These are phyloP conservation scores for Tagetes erecta DNA, from an alignment of 129 eudicot genomes.

Conservation along the genomic window DNA sequence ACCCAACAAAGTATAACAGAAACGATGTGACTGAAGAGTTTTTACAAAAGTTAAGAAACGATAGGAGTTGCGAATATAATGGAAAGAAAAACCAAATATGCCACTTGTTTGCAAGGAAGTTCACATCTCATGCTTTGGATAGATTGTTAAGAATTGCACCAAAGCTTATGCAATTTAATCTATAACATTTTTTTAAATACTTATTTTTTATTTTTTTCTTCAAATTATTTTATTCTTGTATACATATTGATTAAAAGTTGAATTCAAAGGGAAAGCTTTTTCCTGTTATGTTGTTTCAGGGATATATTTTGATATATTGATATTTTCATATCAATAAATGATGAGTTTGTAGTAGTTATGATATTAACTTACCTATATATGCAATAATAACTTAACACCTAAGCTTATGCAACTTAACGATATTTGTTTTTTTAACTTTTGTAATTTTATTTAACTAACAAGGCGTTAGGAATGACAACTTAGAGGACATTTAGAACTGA, in stretches of 20 bases:
- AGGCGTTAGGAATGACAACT: no score
- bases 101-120: constrained; percentile 87
- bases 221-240: constrained; percentile 39
- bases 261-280: background rate
- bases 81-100: constrained; percentile 53
- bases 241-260: constrained; percentile 22
- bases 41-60: constrained; percentile 55
- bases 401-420: no score
- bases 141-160: constrained; percentile 72
- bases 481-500: no score
- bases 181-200: background rate
- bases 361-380: background rate
- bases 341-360: background rate
- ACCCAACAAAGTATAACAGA: constrained; percentile 54
- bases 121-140: constrained; percentile 57
- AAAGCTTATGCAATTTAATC: constrained; percentile 60
- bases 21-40: constrained; percentile 50
- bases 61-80: constrained; percentile 56
- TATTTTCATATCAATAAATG: background rate
- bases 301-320: background rate
- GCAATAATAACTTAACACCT: background rate
- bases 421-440: no score
- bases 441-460: no score
- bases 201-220: constrained; percentile 8
- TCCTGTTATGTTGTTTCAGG: background rate